phyloP scores from a whole-genome alignment of 2,329 filamentous ascomycete species.

The Colletotrichum lupini region DNA sequence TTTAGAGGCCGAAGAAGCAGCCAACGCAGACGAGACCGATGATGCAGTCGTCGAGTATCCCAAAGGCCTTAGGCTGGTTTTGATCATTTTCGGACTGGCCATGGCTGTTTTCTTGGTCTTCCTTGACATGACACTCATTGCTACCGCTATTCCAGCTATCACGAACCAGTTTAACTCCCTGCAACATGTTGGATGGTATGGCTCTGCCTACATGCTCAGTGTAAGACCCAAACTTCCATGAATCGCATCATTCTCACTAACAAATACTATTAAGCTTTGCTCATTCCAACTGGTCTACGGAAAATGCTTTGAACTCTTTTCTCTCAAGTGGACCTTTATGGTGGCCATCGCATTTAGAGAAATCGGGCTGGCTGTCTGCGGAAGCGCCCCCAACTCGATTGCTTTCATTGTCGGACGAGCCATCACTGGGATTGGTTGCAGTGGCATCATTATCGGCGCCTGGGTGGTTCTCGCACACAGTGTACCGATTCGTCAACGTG shows the following conservation, averaged over 20 bases:
- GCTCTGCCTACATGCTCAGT: slow-evolving; percentile 56
- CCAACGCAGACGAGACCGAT: not conserved
- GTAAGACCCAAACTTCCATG: slow-evolving; percentile 40
- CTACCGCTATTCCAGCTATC: slow-evolving; percentile 57
- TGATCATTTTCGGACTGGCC: slow-evolving; percentile 62
- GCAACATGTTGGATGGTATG: slow-evolving; percentile 67
- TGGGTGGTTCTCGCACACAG: slow-evolving; percentile 51
- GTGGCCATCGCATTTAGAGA: slow-evolving; percentile 40
- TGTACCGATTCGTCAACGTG: slow-evolving; percentile 46
- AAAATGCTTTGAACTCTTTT: slow-evolving; percentile 44
- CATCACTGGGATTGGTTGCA: slow-evolving; percentile 49
- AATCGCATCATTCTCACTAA: not conserved
- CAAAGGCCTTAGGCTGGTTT: slow-evolving; percentile 51
- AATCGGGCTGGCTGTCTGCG: slow-evolving; percentile 41
- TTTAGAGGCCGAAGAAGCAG: not conserved
- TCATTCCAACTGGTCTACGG: slow-evolving; percentile 44
- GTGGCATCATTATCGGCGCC: slow-evolving; percentile 48
- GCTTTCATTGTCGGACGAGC: slow-evolving; percentile 51
- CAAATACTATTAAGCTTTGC: slow-evolving; percentile 35
- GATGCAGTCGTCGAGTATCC: slow-evolving; percentile 16
- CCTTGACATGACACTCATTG: slow-evolving; percentile 35
- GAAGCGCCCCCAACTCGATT: slow-evolving; percentile 43
- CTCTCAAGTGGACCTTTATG: slow-evolving; percentile 42
- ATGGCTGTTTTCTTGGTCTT: slow-evolving; percentile 63
- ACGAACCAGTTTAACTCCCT: slow-evolving; percentile 62